phyloP scores from a whole-genome alignment of 2,329 filamentous ascomycete genomes.

The Trichoderma endophyticum region DNA sequence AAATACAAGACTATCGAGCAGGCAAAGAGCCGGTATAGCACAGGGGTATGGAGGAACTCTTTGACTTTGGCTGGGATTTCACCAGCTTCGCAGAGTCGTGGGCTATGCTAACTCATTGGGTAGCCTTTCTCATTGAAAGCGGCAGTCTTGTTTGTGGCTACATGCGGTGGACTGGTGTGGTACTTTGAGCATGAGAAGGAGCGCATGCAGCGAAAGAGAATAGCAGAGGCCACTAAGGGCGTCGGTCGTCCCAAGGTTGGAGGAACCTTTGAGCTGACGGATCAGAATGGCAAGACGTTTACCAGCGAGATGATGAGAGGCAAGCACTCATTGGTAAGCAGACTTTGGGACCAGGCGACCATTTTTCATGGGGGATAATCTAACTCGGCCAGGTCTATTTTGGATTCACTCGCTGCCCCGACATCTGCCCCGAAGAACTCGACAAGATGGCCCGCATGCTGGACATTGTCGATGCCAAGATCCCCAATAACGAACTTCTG shows the following conservation, averaged over 20 bases:
- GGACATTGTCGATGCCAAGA: slow-evolving; percentile 61
- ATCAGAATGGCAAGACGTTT: slow-evolving; percentile 76
- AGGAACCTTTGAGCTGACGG: slow-evolving; percentile 75
- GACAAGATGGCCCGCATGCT: slow-evolving; percentile 99
- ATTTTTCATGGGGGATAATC: background rate
- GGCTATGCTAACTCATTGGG: background rate
- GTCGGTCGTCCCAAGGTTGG: slow-evolving; percentile 92
- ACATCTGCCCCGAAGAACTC: slow-evolving; percentile 97
- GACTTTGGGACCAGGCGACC: background rate
- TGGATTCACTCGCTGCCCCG: slow-evolving; percentile 95
- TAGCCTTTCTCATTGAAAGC: slow-evolving; percentile 94
- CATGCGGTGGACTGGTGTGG: slow-evolving; percentile 73
- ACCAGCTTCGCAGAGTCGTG: background rate
- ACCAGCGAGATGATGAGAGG: slow-evolving; percentile 81
- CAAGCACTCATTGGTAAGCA: slow-evolving; percentile 71
- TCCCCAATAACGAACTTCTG: slow-evolving; percentile 52
- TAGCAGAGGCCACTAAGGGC: slow-evolving; percentile 90
- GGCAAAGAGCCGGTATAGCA: slow-evolving; percentile 56
- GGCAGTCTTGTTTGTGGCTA: slow-evolving; percentile 76
- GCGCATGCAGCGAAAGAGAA: slow-evolving; percentile 81
- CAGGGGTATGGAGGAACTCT: slow-evolving; percentile 42
- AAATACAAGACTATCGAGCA: slow-evolving; percentile 56
- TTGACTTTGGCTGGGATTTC: background rate
- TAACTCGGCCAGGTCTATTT: slow-evolving; percentile 73
- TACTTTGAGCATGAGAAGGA: slow-evolving; percentile 95